phyloP scores from a whole-genome alignment of 108 stramenopile species.

The Skeletonema menzelii region DNA sequence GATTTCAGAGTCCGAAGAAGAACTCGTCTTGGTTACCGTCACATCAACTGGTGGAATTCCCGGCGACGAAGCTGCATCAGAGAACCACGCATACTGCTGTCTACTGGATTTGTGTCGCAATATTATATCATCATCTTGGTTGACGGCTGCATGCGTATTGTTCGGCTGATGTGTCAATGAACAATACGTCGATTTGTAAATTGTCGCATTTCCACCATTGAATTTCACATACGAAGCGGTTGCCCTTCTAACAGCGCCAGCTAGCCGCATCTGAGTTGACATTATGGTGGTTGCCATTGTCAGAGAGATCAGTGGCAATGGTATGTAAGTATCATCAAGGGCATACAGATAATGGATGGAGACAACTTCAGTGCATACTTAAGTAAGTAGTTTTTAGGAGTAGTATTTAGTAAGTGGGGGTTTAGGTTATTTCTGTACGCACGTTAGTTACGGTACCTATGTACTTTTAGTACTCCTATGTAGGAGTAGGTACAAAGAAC shows the following conservation, averaged over 20 bases:
- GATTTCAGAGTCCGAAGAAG: not conserved
- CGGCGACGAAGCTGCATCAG: not conserved
- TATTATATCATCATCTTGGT: no score
- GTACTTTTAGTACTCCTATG: no score
- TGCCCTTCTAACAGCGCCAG: not conserved
- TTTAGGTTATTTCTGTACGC: no score
- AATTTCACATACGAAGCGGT: not conserved
- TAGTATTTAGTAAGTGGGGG: no score
- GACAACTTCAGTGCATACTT: no score
- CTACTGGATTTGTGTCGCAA: not conserved
- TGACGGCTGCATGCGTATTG: no score
- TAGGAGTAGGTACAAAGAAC: no score
- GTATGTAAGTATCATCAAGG: no score
- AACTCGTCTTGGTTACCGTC: not conserved
- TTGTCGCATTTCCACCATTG: not conserved
- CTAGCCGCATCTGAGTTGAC: not conserved
- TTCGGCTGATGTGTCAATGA: not conserved
- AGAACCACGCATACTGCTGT: not conserved
- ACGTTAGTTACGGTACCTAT: no score
- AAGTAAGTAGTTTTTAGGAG: no score
- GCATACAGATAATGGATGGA: no score
- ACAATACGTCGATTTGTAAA: not conserved
- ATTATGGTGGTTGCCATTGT: not conserved
- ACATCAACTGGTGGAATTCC: not conserved
- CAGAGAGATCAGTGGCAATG: not conserved